Base-by-base conservation (phyloP, 768 basidiomycete species). In the Melanogaster broomeanus region DNA sequence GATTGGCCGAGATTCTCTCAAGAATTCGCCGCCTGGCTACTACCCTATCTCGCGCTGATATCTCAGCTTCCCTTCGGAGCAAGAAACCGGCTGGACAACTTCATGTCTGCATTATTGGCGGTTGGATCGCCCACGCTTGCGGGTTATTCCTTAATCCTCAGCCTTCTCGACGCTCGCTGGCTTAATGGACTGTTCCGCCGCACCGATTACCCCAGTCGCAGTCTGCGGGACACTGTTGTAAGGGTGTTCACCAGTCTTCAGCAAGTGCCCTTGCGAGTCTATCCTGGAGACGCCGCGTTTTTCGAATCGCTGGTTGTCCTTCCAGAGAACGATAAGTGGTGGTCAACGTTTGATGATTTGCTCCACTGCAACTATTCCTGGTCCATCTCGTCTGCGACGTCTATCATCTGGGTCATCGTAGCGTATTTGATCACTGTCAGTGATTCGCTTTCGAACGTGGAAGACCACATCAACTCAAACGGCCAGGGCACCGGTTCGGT, bases 21-120 rank as follows among this genome's bases (percentile, higher is more conserved):
- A 41, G 64, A 75, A 41, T 77, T 73, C 55, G 65, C 68, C 9
- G 56, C 75, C 0, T 80, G 78, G 79, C 63, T 80, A 2, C 48
- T 80, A 6, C 79, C 79, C 7, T 78, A 75, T 68, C 69, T 80
- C 12, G 76, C 78, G 1, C 53, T 80, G 10, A 62, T 80, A 18
- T 77, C 77, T 0, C 77, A 78, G 42, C 71, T 80, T n/a, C 79
- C 78, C 0, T 80, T 77, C 22, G 77, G 77, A 8, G 67, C 72
- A 25, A 63, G 55, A 11, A 69, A 70, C 44, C 70, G 61, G 24
- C 54, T 67, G n/a, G 75, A 76, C 18, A 77, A 79, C 45, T 59
- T 78, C 34, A 64, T 70, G 53, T 72, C 76, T 8, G 70, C 72
- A 18, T 13, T 80, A 6, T 62, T 80, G 31, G 72, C 75, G 1